A percentile compares a stretch with the other conserved stretches of the same genome.
These are phyloP conservation scores for Backusella tuberculispora DNA, from an alignment of 192 early-diverging fungal species.

Conservation along the genomic window DNA sequence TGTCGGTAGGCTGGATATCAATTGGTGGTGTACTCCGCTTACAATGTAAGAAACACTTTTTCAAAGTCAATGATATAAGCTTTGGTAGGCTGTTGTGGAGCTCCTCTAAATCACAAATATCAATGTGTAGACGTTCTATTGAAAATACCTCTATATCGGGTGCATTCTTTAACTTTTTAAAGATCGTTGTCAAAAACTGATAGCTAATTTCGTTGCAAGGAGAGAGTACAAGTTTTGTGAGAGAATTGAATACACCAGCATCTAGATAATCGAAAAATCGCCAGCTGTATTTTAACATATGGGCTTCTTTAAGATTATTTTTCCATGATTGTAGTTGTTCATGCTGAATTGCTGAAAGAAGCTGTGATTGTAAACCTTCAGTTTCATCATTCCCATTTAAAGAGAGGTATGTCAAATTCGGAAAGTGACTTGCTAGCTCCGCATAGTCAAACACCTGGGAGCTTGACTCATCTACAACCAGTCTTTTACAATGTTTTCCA, in stretches of 20 bases:
- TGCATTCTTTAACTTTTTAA: background rate
- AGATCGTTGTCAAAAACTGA: background rate
- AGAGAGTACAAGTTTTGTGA: background rate
- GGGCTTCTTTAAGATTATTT: background rate
- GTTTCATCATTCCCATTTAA: slow-evolving; percentile 1
- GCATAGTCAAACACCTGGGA: background rate
- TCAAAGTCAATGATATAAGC: background rate
- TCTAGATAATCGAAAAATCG: background rate
- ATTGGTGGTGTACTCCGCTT: background rate
- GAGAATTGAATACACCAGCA: background rate
- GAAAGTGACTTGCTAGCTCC: background rate
- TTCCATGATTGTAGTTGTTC: background rate
- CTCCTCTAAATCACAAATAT: background rate
- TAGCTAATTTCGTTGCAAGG: background rate
- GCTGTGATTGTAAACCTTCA: background rate
- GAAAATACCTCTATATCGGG: background rate
- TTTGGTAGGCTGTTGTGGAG: background rate
- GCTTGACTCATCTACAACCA: background rate
- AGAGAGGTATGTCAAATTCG: background rate
- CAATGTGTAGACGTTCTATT: background rate
- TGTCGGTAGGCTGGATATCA: background rate
- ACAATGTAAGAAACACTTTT: slow-evolving; percentile 12
- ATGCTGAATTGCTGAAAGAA: background rate
- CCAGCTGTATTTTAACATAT: slow-evolving; percentile 8
- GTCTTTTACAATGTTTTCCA: background rate